These are phyloP conservation scores for Elsinoe fawcettii DNA, from an alignment of 2,329 filamentous ascomycete species.

Conservation along the genomic window DNA sequence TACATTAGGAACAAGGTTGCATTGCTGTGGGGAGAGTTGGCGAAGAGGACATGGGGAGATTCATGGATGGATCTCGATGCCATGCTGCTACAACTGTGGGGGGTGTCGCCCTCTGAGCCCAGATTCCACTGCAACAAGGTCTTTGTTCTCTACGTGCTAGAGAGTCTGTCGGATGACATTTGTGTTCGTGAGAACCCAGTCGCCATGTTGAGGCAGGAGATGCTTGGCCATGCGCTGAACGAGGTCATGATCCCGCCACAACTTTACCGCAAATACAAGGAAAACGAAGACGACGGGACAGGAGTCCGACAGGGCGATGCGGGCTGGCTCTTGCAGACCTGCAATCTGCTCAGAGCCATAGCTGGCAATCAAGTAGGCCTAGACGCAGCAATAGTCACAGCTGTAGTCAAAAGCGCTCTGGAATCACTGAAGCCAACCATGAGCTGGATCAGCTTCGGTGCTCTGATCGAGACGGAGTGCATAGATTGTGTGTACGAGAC, in stretches of 20 bases:
- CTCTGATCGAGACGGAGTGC: slow-evolving; percentile 63
- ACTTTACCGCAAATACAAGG: slow-evolving; percentile 62
- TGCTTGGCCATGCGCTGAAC: slow-evolving; percentile 80
- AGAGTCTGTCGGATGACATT: slow-evolving; percentile 88
- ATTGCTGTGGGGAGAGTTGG: slow-evolving; percentile 88
- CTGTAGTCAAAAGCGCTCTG: slow-evolving; percentile 58
- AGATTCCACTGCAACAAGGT: slow-evolving; percentile 22
- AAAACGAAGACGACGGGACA: slow-evolving; percentile 57
- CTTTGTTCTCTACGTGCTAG: slow-evolving; percentile 66
- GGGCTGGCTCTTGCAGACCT: slow-evolving; percentile 78
- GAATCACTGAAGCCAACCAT: slow-evolving; percentile 70
- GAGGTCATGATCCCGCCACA: slow-evolving; percentile 82
- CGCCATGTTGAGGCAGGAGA: slow-evolving; percentile 71
- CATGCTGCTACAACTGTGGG: slow-evolving; percentile 74
- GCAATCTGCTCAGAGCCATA: slow-evolving; percentile 46
- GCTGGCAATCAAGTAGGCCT: background rate
- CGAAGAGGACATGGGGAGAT: slow-evolving; percentile 81
- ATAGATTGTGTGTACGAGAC: slow-evolving; percentile 64
- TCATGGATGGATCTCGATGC: slow-evolving; percentile 95
- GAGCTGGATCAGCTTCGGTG: slow-evolving; percentile 80
- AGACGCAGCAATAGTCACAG: slow-evolving; percentile 26
- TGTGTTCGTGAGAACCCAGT: slow-evolving; percentile 86
- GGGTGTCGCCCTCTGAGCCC: slow-evolving; percentile 25
- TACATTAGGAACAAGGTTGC: slow-evolving; percentile 92
- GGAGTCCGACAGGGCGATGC: slow-evolving; percentile 70